Evolutionary conservation across 1,284 basidiomycete species (phyloP), one percentile per base, ranked within the genome.

Genomic region (Cryptococcus sp.): DNA sequence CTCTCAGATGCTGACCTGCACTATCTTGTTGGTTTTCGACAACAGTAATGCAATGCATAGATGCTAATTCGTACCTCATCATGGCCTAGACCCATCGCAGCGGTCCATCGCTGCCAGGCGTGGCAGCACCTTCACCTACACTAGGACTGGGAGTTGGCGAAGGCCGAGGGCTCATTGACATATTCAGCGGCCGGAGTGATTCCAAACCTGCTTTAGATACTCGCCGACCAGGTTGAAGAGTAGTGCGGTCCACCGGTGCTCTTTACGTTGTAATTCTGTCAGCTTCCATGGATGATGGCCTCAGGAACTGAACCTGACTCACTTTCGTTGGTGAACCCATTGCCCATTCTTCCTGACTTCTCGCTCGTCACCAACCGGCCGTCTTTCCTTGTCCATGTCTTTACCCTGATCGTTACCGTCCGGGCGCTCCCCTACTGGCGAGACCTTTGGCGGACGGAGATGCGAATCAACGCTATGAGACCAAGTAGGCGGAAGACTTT

Each of bases 181-280:
- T 47, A 15, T 50, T 58, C 15, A 68, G 50, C 11, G 65, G 62
- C 29, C 69, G 55, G 40, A 77, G 68, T 3, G 75, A 91, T 80
- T 94, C 91, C 63, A 94, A 77, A 37, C 91, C 91, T 3, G 91
- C 91, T 78, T 94, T 94, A 73, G 88, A 91, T 55, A 92, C 90
- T 57, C 91, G 81, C 59, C 91, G 79, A 80, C 89, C 83, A 20
- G 91, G 91, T 74, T 93, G 91, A 61, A 93, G 77, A 23, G 91
- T 93, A 45, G 81, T 86, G 76, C 89, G 88, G 71, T 93, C 84
- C 22, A 93, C 91, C 0, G 91, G 91, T 25, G 89, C 89, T 47
- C 77, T 76, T 64, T 45, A 5, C n/a, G 49, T 25, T n/a, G 16
- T 3, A 8, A 37, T 17, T 29, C 11, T 7, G 17, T 37, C 25